Evolutionary conservation across 2,329 filamentous ascomycete species (phyloP).

Genomic region (Fusarium piperis): DNA sequence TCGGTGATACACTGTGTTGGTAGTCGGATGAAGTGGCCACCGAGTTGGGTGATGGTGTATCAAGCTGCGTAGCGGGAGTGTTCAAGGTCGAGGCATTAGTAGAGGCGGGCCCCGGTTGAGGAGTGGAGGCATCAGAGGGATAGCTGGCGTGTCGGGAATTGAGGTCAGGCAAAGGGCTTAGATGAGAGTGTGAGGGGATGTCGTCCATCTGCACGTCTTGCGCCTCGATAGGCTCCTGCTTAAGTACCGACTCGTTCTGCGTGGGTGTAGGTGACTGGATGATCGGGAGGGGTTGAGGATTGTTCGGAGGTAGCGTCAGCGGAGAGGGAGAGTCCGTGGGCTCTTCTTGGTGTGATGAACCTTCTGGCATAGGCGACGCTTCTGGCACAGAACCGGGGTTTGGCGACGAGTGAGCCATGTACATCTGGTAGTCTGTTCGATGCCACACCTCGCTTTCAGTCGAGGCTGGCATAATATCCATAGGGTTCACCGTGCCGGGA

Average conservation of each 20-base stretch:
- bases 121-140: constrained; percentile 55
- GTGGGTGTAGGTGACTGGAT: constrained; percentile 43
- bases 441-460: constrained; percentile 52
- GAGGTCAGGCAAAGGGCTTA: constrained; percentile 39
- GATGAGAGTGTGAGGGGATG: constrained; percentile 37
- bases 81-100: constrained; percentile 54
- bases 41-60: constrained; percentile 54
- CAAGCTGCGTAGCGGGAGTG: constrained; percentile 59
- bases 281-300: constrained; percentile 36
- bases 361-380: neutral
- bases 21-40: constrained; percentile 46
- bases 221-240: constrained; percentile 30
- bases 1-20: constrained; percentile 50
- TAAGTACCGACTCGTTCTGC: constrained; percentile 28
- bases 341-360: constrained; percentile 15
- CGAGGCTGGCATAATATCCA: constrained; percentile 61
- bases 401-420: constrained; percentile 41
- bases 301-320: constrained; percentile 35
- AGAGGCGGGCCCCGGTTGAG: constrained; percentile 50
- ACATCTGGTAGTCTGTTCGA: constrained; percentile 50
- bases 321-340: constrained; percentile 41
- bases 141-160: constrained; percentile 46
- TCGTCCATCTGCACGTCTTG: constrained; percentile 40
- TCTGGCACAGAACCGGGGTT: constrained; percentile 24
- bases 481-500: constrained; percentile 62